Conservation (phyloP, 2,329 filamentous ascomycete species). For the Penicillium sp. region DNA sequence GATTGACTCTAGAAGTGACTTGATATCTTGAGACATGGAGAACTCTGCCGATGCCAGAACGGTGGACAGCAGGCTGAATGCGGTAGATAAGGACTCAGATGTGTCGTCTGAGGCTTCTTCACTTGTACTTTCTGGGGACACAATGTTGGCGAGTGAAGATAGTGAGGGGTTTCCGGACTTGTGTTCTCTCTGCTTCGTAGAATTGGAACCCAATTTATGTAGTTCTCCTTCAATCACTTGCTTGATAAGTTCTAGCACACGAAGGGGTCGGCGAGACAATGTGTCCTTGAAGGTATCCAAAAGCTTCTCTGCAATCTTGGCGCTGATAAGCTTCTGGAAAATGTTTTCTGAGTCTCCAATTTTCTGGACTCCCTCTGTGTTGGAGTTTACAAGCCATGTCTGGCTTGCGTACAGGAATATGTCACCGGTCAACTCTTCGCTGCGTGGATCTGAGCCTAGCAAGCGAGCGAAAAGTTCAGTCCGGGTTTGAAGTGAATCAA, state of each 20-base stretch:
- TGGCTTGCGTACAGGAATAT: constrained; percentile 45
- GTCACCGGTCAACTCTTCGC: constrained; percentile 41
- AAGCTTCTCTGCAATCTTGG: constrained; percentile 44
- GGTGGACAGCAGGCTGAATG: constrained; percentile 45
- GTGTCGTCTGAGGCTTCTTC: constrained; percentile 21
- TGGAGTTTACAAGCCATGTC: constrained; percentile 39
- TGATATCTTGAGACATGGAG: constrained; percentile 29
- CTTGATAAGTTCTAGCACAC: constrained; percentile 42
- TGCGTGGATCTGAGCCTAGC: constrained; percentile 39
- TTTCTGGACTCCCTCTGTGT: constrained; percentile 9
- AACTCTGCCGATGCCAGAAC: constrained; percentile 45
- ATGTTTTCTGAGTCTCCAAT: constrained; percentile 29
- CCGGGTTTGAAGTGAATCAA: constrained; percentile 38
- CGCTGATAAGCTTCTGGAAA: constrained; percentile 38
- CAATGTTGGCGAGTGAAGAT: constrained; percentile 39
- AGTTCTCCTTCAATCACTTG: constrained; percentile 43
- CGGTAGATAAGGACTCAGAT: constrained; percentile 39
- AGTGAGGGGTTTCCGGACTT: constrained; percentile 29
- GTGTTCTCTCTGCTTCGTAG: background rate
- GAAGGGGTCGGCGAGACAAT: constrained; percentile 40
- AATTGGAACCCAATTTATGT: constrained; percentile 10
- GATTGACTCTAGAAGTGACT: constrained; percentile 30
- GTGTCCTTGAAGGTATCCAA: constrained; percentile 45
- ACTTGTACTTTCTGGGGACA: constrained; percentile 18
- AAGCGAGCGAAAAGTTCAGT: constrained; percentile 38